These are phyloP conservation scores for Yarrowia sp. DNA, from an alignment of 805 yeast species.

Conservation along the genomic window DNA sequence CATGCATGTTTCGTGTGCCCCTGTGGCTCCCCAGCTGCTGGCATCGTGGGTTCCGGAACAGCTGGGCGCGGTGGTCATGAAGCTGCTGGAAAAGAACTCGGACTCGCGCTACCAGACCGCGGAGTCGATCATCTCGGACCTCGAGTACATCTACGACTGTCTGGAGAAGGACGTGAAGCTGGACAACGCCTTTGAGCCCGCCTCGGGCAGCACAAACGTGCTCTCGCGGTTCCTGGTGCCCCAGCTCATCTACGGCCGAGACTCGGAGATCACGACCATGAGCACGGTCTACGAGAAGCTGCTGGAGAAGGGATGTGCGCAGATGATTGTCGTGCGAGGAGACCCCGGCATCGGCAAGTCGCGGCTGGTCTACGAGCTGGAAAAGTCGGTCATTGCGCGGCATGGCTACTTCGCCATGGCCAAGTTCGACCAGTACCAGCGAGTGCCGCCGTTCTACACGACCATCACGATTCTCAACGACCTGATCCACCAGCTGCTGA, in stretches of 20 bases:
- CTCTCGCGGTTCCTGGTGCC: slow-evolving; percentile 34
- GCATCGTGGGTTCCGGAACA: slow-evolving; percentile 33
- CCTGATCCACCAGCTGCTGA: slow-evolving; percentile 45
- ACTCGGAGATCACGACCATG: slow-evolving; percentile 34
- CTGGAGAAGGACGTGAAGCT: slow-evolving; percentile 28
- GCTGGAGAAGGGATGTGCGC: slow-evolving; percentile 31
- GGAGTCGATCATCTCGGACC: slow-evolving; percentile 41
- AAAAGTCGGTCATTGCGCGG: slow-evolving; percentile 39
- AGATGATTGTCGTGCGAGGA: slow-evolving; percentile 43
- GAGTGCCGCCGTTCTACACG: slow-evolving; percentile 42
- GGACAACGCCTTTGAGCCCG: slow-evolving; percentile 29
- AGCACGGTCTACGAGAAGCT: slow-evolving; percentile 32
- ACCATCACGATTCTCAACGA: slow-evolving; percentile 44
- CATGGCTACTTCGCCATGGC: slow-evolving; percentile 38
- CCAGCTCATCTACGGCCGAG: slow-evolving; percentile 38
- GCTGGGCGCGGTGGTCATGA: slow-evolving; percentile 45
- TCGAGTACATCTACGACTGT: slow-evolving; percentile 34
- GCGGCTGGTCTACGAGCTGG: slow-evolving; percentile 44
- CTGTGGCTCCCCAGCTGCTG: slow-evolving; percentile 43
- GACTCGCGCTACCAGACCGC: slow-evolving; percentile 43
- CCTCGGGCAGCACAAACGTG: slow-evolving; percentile 23
- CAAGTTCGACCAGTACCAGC: slow-evolving; percentile 36
- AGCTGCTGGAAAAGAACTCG: slow-evolving; percentile 45
- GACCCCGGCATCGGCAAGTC: slow-evolving; percentile 50
- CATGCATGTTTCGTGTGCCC: slow-evolving; percentile 45